Evolutionary conservation across 2,329 filamentous ascomycete species (phyloP).

Genomic region (Chrysosporium keratinophilum): DNA sequence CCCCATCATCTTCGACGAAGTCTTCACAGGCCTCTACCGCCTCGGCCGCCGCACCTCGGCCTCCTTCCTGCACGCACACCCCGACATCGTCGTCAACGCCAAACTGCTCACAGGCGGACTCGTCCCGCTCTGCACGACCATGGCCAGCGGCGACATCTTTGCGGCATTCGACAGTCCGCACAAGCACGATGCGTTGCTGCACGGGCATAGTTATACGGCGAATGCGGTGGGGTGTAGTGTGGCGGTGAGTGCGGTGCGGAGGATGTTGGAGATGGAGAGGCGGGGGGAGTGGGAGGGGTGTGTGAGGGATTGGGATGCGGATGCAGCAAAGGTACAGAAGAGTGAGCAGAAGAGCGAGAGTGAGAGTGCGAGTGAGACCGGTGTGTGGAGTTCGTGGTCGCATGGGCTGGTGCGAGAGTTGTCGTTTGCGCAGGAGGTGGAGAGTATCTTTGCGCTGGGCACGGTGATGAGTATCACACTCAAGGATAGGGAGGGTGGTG

Average conservation of each 20-base stretch:
- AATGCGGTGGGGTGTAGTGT: constrained; percentile 73
- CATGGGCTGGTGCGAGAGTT: constrained; percentile 48
- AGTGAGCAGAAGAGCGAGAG: background rate
- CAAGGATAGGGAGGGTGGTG: constrained; percentile 38
- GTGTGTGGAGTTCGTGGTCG: constrained; percentile 63
- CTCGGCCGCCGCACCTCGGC: constrained; percentile 62
- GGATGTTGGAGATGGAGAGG: constrained; percentile 50
- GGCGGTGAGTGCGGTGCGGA: constrained; percentile 54
- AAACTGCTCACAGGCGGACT: constrained; percentile 76
- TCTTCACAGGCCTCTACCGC: constrained; percentile 77
- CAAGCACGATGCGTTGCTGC: constrained; percentile 68
- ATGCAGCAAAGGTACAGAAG: too few relatives aligned
- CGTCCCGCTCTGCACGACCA: constrained; percentile 64
- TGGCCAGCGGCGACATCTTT: constrained; percentile 65
- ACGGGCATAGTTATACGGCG: constrained; percentile 80
- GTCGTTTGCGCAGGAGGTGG: constrained; percentile 48
- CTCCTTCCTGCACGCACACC: constrained; percentile 55
- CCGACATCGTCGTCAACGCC: constrained; percentile 71
- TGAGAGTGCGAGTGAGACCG: constrained; percentile 4
- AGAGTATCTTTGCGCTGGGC: constrained; percentile 62
- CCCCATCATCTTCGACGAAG: constrained; percentile 73
- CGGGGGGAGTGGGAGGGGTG: constrained; percentile 49
- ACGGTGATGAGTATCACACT: constrained; percentile 60
- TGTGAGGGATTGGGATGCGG: constrained; percentile 39
- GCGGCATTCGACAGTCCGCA: constrained; percentile 58